A percentile compares a stretch with the other conserved stretches of the same genome.
These are phyloP conservation scores for Bruguiera sexangula DNA, from an alignment of 345 rosid genomes.

Conservation along the genomic window DNA sequence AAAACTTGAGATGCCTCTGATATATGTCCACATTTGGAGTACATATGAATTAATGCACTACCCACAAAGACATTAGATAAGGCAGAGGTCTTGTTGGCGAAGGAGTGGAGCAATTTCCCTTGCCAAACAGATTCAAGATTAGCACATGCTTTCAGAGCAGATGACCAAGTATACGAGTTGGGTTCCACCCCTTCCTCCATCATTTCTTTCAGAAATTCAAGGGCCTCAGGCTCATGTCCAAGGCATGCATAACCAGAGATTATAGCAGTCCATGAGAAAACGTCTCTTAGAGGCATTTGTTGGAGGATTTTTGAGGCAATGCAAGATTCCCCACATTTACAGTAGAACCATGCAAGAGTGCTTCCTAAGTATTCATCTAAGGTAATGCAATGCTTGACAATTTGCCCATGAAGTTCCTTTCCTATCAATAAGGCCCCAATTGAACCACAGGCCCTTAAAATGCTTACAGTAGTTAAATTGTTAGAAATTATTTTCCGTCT, in stretches of 20 bases:
- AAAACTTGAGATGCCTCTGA: slow-evolving; percentile 74
- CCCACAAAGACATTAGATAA: slow-evolving; percentile 71
- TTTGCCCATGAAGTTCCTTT: slow-evolving; percentile 73
- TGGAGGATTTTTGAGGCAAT: slow-evolving; percentile 61
- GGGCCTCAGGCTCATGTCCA: slow-evolving; percentile 73
- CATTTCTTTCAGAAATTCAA: slow-evolving; percentile 73
- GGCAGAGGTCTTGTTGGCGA: slow-evolving; percentile 64
- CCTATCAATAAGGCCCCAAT: slow-evolving; percentile 52
- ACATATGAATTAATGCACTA: slow-evolving; percentile 78
- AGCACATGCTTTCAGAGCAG: slow-evolving; percentile 82
- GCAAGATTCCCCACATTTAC: slow-evolving; percentile 64
- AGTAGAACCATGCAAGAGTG: slow-evolving; percentile 80
- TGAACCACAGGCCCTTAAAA: slow-evolving; percentile 80
- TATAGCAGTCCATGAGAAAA: slow-evolving; percentile 91
- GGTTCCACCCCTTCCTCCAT: slow-evolving; percentile 86
- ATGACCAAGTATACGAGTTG: slow-evolving; percentile 72
- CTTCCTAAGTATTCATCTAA: slow-evolving; percentile 60
- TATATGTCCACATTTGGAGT: slow-evolving; percentile 72
- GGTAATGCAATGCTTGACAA: slow-evolving; percentile 49
- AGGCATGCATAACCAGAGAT: slow-evolving; percentile 74
- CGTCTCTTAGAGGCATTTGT: slow-evolving; percentile 70
- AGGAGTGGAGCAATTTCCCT: slow-evolving; percentile 75
- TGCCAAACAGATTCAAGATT: slow-evolving; percentile 53
- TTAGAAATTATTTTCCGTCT: slow-evolving; percentile 55
- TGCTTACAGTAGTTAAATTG: slow-evolving; percentile 66